Evolutionary conservation across 352 stramenopile species (phyloP).

Genomic region (Phytophthora rubi): DNA sequence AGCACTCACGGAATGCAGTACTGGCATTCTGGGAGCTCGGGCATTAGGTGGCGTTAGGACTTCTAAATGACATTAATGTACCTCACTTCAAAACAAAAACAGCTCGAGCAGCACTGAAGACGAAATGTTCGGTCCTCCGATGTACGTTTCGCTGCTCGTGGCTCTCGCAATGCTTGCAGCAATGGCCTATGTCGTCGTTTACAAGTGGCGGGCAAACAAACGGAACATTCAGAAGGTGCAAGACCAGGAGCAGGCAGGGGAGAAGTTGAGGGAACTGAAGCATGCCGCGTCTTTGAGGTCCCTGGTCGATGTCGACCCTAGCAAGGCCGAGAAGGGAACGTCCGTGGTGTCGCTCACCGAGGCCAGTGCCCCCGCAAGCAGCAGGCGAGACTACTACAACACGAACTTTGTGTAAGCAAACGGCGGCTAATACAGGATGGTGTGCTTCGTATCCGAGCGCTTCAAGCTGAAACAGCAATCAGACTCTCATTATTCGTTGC

Average conservation of each 20-base stretch:
- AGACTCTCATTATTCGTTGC: too few relatives aligned
- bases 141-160: constrained; percentile 21
- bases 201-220: constrained; percentile 6
- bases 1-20: too few relatives aligned
- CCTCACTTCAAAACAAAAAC: too few relatives aligned
- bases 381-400: constrained; percentile 39
- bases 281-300: constrained; percentile 27
- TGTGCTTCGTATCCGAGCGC: background rate
- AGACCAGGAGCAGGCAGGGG: constrained; percentile 6
- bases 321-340: constrained; percentile 17
- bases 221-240: background rate
- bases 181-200: constrained; percentile 4
- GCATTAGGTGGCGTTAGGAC: too few relatives aligned
- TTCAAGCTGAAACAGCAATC: too few relatives aligned
- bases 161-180: constrained; percentile 11
- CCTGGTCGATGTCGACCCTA: constrained; percentile 18
- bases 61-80: too few relatives aligned
- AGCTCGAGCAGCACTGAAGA: constrained; percentile 4
- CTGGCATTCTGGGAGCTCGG: too few relatives aligned
- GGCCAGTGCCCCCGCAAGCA: constrained; percentile 39
- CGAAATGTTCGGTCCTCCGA: constrained; percentile 18
- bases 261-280: constrained; percentile 25
- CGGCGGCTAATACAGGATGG: background rate
- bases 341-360: constrained; percentile 13
- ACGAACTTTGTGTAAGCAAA: constrained; percentile 45